Base-by-base conservation (phyloP, 2,329 filamentous ascomycete species). In the Lachnellula hyalina region DNA sequence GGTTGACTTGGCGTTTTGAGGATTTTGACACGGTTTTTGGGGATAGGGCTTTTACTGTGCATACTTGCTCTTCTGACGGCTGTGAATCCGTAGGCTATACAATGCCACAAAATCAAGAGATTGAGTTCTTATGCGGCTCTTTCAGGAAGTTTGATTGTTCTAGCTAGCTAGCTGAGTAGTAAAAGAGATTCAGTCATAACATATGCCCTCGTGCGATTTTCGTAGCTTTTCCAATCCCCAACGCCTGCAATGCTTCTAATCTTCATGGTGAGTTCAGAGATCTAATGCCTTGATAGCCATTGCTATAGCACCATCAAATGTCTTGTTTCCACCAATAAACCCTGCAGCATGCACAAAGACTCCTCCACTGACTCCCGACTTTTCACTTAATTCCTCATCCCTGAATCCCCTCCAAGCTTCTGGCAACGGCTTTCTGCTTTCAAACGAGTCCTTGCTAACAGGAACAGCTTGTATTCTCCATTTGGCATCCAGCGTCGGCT, bases 401-500 rank as follows among this genome's bases (percentile, higher is more conserved):
- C 94, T 81, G 61, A 96, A 85, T 7, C 94, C 94, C 66, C 93
- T 85, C 94, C 94, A 99, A 17, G 85, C 81, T 73, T 95, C 90
- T 4, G 93, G 93, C 62, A 99, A 77, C 44, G 92, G 86, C 76
- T 94, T 96, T 65, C 94, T 83, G 75, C 92, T 96, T 72, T 90
- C 81, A 69, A 99, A 99, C 56, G 90, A 94, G 68, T 89, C 87
- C 70, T 88, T 86, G 70, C 83, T 82, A 55, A 89, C 84, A 47
- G 90, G 89, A n/a, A 97, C 94, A 59, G 88, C 86, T 73, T 96
- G 91, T 58, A 99, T 88, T 55, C 94, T 84, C 94, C 94, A 97
- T 75, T 94, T 96, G 67, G 87, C 80, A 61, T 82, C 87, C 46
- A 85, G 82, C 45, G 81, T 78, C 28, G 85, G 81, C 67, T 83